Base-by-base conservation (phyloP, 2,329 filamentous ascomycete species). In the Clathrospora elynae region DNA sequence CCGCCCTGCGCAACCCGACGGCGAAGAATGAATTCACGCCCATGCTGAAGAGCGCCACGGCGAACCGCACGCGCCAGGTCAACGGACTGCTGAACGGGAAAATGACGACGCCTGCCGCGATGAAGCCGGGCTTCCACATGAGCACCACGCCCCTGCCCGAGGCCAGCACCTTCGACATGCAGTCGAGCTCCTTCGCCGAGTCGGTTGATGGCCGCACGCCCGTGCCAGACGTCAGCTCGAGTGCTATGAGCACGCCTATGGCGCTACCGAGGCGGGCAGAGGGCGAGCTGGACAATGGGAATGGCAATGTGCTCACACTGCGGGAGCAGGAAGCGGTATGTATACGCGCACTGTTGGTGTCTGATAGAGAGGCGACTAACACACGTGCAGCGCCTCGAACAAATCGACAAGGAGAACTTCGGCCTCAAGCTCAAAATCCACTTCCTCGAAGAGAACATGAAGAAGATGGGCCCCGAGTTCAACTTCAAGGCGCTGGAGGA, bases 401-500 rank as follows among this genome's bases (percentile, higher is more conserved):
- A 88, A 64, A 92, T 99, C 59, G 90, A 96, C 66, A 99, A 99
- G 75, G 93, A 97, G 66, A 99, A 99, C 66, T 99, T 97, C 66
- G 90, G 90, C 16, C 78, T 99, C 28, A 59, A 59, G 40, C 44
- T 59, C 7, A 59, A 59, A 20, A 53, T 97, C 38, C 90, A 97
- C 70, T 99, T 95, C 68, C 79, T 99, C 42, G 90, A 99, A 68
- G 90, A 97, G 58, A 88, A 89, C 10, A 74, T 99, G 35, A 83
- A 86, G 38, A 96, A 95, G 68, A 83, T 87, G 40, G 92, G 92
- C 1, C 90, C 89, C 6, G 90, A 91, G 41, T 93, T 91, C 75
- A 95, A 91, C 61, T 87, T 95, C 68, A 84, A 84, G 19, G 90
- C 92, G 3, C 75, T 99, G 18, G 90, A 88, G 66, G 93, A 99